phyloP scores from a whole-genome alignment of 176 grass and related monocot species.

The Triticum aestivum region IWGSC_CS_RefSeq_v2.1 NC_057799.1:133678684-133679183 shows the following conservation, averaged over 20 bases:
- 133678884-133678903: constrained; percentile 98
- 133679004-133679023: too few relatives aligned
- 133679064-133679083: not conserved
- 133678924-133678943: not conserved
- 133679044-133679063: not conserved
- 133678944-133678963: not conserved
- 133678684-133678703: constrained; percentile 33
- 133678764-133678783: constrained; percentile 41
- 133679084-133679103: too few relatives aligned
- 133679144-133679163: not conserved
- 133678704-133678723: not conserved
- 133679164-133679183: not conserved
- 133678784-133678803: constrained; percentile 86
- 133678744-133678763: constrained; percentile 11
- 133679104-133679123: not conserved
- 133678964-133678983: not conserved
- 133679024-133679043: not conserved
- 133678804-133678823: constrained; percentile 87
- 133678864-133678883: constrained; percentile 82
- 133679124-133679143: constrained; percentile 4
- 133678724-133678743: not conserved
- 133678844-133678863: constrained; percentile 33
- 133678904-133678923: constrained; percentile 61
- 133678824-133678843: constrained; percentile 98
- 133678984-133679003: not conserved